A percentile compares a stretch with the other conserved stretches of the same genome.
phyloP scores from a whole-genome alignment of 2,329 filamentous ascomycete genomes.

The Cryphonectria japonica region DNA sequence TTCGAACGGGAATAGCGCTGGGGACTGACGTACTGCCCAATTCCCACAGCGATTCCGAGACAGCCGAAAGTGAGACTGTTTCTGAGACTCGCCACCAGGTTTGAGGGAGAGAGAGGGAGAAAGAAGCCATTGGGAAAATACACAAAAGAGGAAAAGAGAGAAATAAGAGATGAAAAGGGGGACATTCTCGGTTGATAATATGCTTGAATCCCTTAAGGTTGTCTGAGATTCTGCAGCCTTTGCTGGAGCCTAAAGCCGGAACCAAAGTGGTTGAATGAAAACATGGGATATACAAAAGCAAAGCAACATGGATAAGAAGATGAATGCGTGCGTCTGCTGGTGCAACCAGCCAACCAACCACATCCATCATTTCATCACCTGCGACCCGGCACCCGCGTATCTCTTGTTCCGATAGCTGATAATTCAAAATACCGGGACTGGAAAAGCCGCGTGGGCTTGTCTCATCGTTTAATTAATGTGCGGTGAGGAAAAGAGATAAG shows the following conservation, averaged over 20 bases:
- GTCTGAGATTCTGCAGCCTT: neutral
- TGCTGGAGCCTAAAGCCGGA: neutral
- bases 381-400: neutral
- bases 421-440: neutral
- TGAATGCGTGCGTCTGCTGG: neutral
- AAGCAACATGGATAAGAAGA: neutral
- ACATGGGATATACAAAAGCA: neutral
- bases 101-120: neutral
- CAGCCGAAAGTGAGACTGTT: constrained; percentile 4
- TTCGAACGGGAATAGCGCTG: neutral
- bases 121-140: neutral
- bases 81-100: constrained; percentile 15
- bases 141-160: too few species aligned
- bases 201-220: constrained; percentile 10
- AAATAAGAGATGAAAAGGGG: neutral
- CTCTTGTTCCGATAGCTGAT: neutral
- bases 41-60: neutral
- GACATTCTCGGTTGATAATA: neutral
- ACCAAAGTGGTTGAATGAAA: neutral
- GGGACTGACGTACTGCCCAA: too few species aligned
- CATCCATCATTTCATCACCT: neutral
- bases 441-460: neutral
- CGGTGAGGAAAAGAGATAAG: neutral
- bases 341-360: neutral
- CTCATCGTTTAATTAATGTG: neutral